Evolutionary conservation across 2,329 filamentous ascomycete genomes (phyloP).

Genomic region (Plenodomus lindquistii): DNA sequence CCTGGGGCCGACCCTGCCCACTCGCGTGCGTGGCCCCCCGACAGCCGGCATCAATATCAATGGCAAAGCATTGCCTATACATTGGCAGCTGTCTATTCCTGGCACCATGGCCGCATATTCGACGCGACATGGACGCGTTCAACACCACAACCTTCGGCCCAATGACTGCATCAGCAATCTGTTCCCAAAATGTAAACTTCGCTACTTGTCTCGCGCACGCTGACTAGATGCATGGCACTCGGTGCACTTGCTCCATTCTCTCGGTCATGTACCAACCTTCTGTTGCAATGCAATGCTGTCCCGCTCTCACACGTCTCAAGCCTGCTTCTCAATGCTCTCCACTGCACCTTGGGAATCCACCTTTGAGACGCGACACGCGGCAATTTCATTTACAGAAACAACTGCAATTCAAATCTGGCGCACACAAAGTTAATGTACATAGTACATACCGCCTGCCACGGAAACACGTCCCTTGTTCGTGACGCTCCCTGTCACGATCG

Average conservation of each 20-base stretch:
- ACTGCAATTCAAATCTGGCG: too few relatives aligned
- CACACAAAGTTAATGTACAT: neutral
- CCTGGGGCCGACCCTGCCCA: constrained; percentile 11
- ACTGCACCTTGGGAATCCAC: constrained; percentile 14
- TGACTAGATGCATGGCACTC: constrained; percentile 1
- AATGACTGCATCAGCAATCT: constrained; percentile 23
- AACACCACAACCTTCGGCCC: constrained; percentile 17
- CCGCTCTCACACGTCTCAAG: constrained; percentile 25
- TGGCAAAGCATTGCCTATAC: constrained; percentile 11
- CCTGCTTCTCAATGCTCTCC: constrained; percentile 14
- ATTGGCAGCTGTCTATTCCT: constrained; percentile 17
- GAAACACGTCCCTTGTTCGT: constrained; percentile 27
- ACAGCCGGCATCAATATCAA: constrained; percentile 7
- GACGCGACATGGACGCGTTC: constrained; percentile 30
- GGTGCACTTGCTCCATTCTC: constrained; percentile 21
- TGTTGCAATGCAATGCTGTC: constrained; percentile 16
- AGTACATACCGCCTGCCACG: constrained; percentile 1
- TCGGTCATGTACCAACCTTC: constrained; percentile 10
- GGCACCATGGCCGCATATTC: constrained; percentile 34
- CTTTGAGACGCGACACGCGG: constrained; percentile 35
- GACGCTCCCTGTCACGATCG: constrained; percentile 37
- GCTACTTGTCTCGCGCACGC: neutral
- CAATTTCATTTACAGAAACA: constrained; percentile 8
- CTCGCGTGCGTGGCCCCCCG: constrained; percentile 16
- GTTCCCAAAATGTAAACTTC: constrained; percentile 13